Evolutionary conservation across 805 yeast species (phyloP).

Genomic region (Ogataea nonfermentans): DNA sequence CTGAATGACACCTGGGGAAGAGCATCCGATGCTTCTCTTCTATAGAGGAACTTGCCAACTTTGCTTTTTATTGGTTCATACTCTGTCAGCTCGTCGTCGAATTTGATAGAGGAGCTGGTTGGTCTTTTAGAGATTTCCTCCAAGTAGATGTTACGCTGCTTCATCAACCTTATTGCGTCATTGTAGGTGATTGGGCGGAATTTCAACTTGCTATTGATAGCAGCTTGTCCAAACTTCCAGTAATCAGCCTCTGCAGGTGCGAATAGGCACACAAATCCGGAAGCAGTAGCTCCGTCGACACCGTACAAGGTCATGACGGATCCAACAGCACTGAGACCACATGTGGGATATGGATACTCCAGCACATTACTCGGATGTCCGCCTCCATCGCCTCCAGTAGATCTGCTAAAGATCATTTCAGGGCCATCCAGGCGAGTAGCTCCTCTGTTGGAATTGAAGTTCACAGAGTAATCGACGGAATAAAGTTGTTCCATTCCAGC

Average conservation of each 20-base stretch:
- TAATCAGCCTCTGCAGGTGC: conserved; percentile 93
- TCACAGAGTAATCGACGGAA: conserved; percentile 81
- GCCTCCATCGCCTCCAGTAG: conserved; percentile 97
- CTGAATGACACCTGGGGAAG: conserved; percentile 79
- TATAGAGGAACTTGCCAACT: conserved; percentile 9
- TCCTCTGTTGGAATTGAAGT: conserved; percentile 93
- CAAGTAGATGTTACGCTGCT: conserved; percentile 55
- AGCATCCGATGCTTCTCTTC: conserved; percentile 30
- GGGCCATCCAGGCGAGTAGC: conserved; percentile 95
- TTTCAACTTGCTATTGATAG: conserved; percentile 83
- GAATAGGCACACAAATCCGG: conserved; percentile 96
- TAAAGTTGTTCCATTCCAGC: conserved; percentile 78
- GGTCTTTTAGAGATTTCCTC: conserved; percentile 34
- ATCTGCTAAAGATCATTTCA: conserved; percentile 93
- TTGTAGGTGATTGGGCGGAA: conserved; percentile 76
- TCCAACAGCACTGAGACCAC: conserved; percentile 97
- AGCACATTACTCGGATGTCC: conserved; percentile 97
- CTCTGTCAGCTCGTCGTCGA: conserved; percentile 64
- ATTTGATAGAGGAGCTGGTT: conserved; percentile 42
- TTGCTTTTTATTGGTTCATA: conserved; percentile 35
- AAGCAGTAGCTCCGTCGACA: conserved; percentile 95
- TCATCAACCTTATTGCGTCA: conserved; percentile 63
- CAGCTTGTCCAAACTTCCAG: conserved; percentile 98
- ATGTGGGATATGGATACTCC: conserved; percentile 93
- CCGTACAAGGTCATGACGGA: conserved; percentile 96